Conservation (phyloP, 2,329 filamentous ascomycete genomes). For the Lojkania enalia region DNA sequence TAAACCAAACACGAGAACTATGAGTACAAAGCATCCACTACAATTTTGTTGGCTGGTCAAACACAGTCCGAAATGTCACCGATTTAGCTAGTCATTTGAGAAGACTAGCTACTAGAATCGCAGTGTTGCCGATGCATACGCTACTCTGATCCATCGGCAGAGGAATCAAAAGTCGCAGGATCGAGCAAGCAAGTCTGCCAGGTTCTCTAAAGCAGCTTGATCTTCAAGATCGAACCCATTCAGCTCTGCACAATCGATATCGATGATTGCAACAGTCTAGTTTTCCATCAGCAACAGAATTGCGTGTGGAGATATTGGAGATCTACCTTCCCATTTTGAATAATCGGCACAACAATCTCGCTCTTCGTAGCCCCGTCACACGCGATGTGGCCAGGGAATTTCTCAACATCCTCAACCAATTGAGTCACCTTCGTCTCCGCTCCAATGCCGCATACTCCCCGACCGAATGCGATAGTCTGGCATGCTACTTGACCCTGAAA, state of each 20-base stretch:
- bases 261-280: slow-evolving; percentile 72
- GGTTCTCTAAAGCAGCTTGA: slow-evolving; percentile 64
- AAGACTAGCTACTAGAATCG: too few species aligned
- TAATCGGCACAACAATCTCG: slow-evolving; percentile 79
- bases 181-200: slow-evolving; percentile 48
- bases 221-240: slow-evolving; percentile 73
- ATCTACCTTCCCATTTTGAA: slow-evolving; percentile 54
- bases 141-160: too few species aligned
- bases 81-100: too few species aligned
- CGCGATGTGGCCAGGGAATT: slow-evolving; percentile 79
- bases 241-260: slow-evolving; percentile 72
- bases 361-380: slow-evolving; percentile 76
- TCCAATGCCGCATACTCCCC: slow-evolving; percentile 75
- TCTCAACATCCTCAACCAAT: slow-evolving; percentile 68
- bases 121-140: too few species aligned
- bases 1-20: too few species aligned
- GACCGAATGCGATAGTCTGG: slow-evolving; percentile 72
- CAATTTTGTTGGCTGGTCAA: too few species aligned
- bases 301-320: background rate
- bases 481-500: slow-evolving; percentile 81
- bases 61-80: too few species aligned
- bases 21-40: too few species aligned
- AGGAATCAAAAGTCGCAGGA: slow-evolving; percentile 41
- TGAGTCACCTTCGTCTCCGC: slow-evolving; percentile 65
- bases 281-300: background rate